A percentile compares a stretch with the other conserved stretches of the same genome.
Evolutionary conservation across 768 basidiomycete species (phyloP).

Genomic region (Tylopilus cervinicoccineus): DNA sequence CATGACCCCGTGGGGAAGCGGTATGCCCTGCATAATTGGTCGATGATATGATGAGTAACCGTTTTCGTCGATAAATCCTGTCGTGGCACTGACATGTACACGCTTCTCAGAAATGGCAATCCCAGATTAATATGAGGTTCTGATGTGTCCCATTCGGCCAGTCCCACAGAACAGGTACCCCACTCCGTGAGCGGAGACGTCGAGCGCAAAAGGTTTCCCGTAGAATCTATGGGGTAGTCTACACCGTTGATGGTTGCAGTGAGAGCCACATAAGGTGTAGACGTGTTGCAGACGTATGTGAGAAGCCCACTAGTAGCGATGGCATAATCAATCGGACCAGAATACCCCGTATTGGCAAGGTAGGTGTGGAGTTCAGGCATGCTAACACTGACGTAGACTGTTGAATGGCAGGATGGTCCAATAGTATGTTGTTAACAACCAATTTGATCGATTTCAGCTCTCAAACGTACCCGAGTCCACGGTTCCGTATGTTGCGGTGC

Average conservation of each 20-base stretch:
- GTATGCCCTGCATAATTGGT: slow-evolving; percentile 18
- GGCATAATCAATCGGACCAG: slow-evolving; percentile 14
- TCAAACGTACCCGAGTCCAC: slow-evolving; percentile 9
- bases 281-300: slow-evolving; percentile 18
- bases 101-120: slow-evolving; percentile 15
- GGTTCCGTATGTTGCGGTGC: slow-evolving; percentile 4
- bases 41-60: not conserved
- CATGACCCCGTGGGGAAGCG: slow-evolving; percentile 26
- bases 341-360: slow-evolving; percentile 6
- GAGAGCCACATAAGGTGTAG: slow-evolving; percentile 17
- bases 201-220: slow-evolving; percentile 14
- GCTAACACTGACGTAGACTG: slow-evolving; percentile 5
- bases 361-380: slow-evolving; percentile 6
- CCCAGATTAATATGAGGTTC: slow-evolving; percentile 5
- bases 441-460: not conserved
- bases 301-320: not conserved
- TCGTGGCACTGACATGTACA: slow-evolving; percentile 17
- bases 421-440: not conserved
- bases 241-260: slow-evolving; percentile 24
- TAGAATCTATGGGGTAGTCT: slow-evolving; percentile 23
- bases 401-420: not conserved
- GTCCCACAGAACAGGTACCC: slow-evolving; percentile 15
- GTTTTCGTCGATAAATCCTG: not conserved
- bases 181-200: not conserved
- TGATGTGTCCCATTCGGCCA: not conserved